Evolutionary conservation across 306 rosid species (phyloP), one percentile per base, ranked within the genome.

Genomic region (Cicer yamashitae): DNA sequence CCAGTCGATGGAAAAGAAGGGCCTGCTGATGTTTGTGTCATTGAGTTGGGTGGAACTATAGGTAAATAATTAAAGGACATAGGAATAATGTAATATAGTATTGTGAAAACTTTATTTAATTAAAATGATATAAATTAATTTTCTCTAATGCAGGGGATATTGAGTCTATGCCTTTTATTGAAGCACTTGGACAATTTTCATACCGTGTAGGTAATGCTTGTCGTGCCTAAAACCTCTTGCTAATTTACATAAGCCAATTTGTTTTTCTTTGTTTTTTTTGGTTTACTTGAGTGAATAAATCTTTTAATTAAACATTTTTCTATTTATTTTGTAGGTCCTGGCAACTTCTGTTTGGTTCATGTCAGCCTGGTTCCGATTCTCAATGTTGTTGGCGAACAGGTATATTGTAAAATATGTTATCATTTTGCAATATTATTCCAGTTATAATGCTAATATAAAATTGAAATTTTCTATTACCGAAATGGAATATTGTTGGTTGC

Each of bases 31-130:
- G 97, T 91, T 51, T 91, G 97, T 88, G 96, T 91, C 75, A 89
- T 91, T 68, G 97, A 91, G 76, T 85, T 91, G 79, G 97, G 97
- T 75, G 97, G 97, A 84, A 91, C 97, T 66, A 91, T 91, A 77
- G 97, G 97, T 89, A 56, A 59, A 34, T 62, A 12, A 13, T 41
- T 62, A 39, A 11, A 40, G 20, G 25, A 68, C 61, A 6, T 58
- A 22, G 37, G 37, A 30, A 30, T 30, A 30, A 30, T 30, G 1
- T 25, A 58, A 58, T 58, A 68, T 62, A 38, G 30, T 41, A 22
- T 61, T 37, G 30, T 11, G 51, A 37, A 38, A 8, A 61, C 61
- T 41, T 62, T 7, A 51, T 75, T 87, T 51, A 37, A 67, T 48
- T 67, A 76, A 61, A 54, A 18, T 78, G 22, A 20, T 5, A 8